phyloP scores from a whole-genome alignment of 768 basidiomycete species.

The Hericium erinaceus region DNA sequence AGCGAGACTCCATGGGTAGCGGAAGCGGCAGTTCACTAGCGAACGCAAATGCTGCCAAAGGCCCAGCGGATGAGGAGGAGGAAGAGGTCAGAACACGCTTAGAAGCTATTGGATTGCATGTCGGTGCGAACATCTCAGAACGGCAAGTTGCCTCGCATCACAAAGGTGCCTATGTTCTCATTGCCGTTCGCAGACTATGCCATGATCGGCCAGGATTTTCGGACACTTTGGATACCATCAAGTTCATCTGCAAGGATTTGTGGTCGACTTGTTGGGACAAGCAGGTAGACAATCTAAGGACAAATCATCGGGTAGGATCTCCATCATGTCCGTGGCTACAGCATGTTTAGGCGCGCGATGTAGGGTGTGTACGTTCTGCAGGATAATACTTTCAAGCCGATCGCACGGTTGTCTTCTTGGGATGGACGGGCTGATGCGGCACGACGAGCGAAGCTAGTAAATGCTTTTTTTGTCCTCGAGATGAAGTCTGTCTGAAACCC shows the following conservation, averaged over 20 bases:
- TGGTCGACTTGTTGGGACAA: conserved; percentile 90
- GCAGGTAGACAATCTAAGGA: conserved; percentile 91
- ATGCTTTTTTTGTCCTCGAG: conserved; percentile 12
- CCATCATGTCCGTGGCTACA: background rate
- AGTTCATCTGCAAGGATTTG: conserved; percentile 95
- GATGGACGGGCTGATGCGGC: conserved; percentile 68
- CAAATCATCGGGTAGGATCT: conserved; percentile 76
- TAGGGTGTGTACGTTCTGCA: conserved; percentile 92
- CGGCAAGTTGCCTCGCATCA: conserved; percentile 37
- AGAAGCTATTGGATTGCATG: conserved; percentile 78
- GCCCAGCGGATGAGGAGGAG: conserved; percentile 54
- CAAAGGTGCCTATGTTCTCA: background rate
- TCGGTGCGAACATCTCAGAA: conserved; percentile 82
- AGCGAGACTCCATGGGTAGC: conserved; percentile 29
- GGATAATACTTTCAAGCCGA: conserved; percentile 84
- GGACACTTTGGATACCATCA: conserved; percentile 84
- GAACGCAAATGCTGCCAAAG: conserved; percentile 13
- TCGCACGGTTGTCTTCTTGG: conserved; percentile 73
- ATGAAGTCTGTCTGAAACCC: no score
- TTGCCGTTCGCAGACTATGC: conserved; percentile 49
- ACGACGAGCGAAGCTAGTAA: conserved; percentile 60
- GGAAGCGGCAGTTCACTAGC: conserved; percentile 16
- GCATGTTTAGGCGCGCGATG: background rate
- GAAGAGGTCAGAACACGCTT: conserved; percentile 59
- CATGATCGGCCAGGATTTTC: conserved; percentile 65